Conservation (phyloP, 148 eudicot species). For the Fallopia convolvulus region DNA sequence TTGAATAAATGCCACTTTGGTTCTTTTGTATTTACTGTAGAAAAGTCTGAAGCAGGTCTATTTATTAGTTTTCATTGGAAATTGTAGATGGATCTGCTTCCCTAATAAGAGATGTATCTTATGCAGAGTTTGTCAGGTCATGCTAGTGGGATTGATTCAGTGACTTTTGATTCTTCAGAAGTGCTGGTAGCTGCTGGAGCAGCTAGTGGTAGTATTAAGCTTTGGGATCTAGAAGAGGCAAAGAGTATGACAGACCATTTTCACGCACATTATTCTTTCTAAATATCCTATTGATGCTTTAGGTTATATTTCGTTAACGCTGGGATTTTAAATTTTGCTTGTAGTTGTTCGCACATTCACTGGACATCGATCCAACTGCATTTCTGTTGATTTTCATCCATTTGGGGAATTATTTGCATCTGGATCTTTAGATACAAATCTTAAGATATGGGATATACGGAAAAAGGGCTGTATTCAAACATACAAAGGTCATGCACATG, state of each 20-base stretch:
- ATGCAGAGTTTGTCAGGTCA: slow-evolving; percentile 97
- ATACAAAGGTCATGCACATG: slow-evolving; percentile 96
- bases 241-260: slow-evolving; percentile 51
- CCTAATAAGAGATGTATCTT: slow-evolving; percentile 1
- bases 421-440: slow-evolving; percentile 92
- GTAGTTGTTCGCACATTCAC: slow-evolving; percentile 94
- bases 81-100: background rate
- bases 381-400: slow-evolving; percentile 96
- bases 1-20: background rate
- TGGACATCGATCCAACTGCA: slow-evolving; percentile 96
- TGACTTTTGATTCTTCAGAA: slow-evolving; percentile 95
- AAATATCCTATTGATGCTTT: background rate
- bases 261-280: background rate
- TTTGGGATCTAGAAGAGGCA: slow-evolving; percentile 98
- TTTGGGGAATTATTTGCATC: slow-evolving; percentile 99
- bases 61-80: background rate
- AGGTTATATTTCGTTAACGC: background rate
- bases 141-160: slow-evolving; percentile 96
- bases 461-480: slow-evolving; percentile 94
- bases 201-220: slow-evolving; percentile 96
- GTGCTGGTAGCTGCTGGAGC: slow-evolving; percentile 96
- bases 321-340: slow-evolving; percentile 12
- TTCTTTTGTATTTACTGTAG: background rate
- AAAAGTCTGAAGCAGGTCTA: background rate
- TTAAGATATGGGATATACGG: slow-evolving; percentile 98